Percentiles rank a stretch among this genome's conserved stretches.
phyloP scores from a whole-genome alignment of 129 eudicot genomes.

The sunflower (Helianthus annuus) region DNA sequence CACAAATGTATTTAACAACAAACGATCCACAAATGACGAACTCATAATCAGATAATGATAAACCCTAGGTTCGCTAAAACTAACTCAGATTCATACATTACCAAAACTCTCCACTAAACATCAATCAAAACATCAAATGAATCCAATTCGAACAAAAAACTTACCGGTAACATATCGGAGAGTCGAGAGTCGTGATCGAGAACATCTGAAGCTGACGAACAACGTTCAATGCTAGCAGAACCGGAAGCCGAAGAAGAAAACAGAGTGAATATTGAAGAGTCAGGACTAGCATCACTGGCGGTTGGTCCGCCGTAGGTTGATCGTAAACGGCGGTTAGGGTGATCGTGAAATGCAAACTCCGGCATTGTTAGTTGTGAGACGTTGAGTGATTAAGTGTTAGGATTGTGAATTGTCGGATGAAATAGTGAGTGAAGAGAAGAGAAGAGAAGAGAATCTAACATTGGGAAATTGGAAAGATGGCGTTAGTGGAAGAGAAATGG shows the following conservation, averaged over 20 bases:
- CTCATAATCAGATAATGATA: background rate
- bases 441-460: slow-evolving; percentile 10
- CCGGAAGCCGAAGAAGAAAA: slow-evolving; percentile 88
- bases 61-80: slow-evolving; percentile 2
- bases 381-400: slow-evolving; percentile 5
- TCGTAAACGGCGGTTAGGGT: slow-evolving; percentile 22
- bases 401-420: background rate
- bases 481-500: slow-evolving; percentile 17
- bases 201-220: slow-evolving; percentile 75
- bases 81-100: background rate
- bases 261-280: slow-evolving; percentile 60
- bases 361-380: slow-evolving; percentile 42
- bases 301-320: slow-evolving; percentile 29
- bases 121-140: background rate
- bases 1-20: no score
- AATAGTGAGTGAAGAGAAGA: background rate
- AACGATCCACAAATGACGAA: no score
- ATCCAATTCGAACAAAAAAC: background rate
- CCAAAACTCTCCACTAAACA: slow-evolving; percentile 6
- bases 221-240: slow-evolving; percentile 72
- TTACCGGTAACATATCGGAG: slow-evolving; percentile 45
- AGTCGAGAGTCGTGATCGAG: slow-evolving; percentile 58
- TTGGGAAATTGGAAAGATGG: background rate
- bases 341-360: slow-evolving; percentile 47
- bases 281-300: slow-evolving; percentile 42